Percentiles rank a stretch among this genome's conserved stretches.
phyloP scores from a whole-genome alignment of 805 yeast genomes.

The Candida silvatica region DNA sequence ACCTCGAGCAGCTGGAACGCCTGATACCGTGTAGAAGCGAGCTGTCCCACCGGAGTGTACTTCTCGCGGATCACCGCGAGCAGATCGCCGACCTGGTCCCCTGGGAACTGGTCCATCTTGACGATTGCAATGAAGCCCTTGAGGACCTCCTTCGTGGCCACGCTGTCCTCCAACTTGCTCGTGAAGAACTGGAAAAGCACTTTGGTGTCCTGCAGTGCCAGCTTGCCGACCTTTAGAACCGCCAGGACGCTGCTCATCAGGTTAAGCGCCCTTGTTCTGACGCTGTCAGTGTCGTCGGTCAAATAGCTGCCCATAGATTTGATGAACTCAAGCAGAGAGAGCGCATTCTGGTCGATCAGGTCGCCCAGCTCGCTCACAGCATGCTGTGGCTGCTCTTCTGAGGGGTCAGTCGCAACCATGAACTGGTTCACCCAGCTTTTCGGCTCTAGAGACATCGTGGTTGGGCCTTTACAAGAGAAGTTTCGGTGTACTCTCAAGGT shows the following conservation, averaged over 20 bases:
- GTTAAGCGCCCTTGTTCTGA: slow-evolving; percentile 31
- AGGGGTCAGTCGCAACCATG: slow-evolving; percentile 32
- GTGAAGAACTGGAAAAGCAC: slow-evolving; percentile 50
- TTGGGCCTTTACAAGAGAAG: no score
- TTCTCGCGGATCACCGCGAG: slow-evolving; percentile 26
- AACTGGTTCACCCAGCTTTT: slow-evolving; percentile 25
- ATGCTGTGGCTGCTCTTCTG: slow-evolving; percentile 6
- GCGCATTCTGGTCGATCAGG: slow-evolving; percentile 17
- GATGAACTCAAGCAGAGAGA: slow-evolving; percentile 35
- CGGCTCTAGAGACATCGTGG: slow-evolving; percentile 15
- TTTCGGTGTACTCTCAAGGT: neutral
- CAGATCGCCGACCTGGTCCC: slow-evolving; percentile 28
- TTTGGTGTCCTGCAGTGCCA: slow-evolving; percentile 35
- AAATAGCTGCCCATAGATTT: slow-evolving; percentile 37
- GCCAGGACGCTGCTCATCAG: slow-evolving; percentile 32
- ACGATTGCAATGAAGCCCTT: slow-evolving; percentile 46
- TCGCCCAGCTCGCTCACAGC: slow-evolving; percentile 21
- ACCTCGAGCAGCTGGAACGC: slow-evolving; percentile 43
- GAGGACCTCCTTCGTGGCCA: slow-evolving; percentile 42
- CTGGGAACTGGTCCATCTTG: slow-evolving; percentile 38
- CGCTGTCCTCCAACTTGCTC: slow-evolving; percentile 60
- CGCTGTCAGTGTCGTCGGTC: slow-evolving; percentile 36
- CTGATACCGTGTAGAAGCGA: slow-evolving; percentile 54
- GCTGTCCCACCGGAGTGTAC: slow-evolving; percentile 48
- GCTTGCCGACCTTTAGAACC: slow-evolving; percentile 16